Base-by-base conservation (phyloP, 352 stramenopile genomes). In the Phytophthora sansomeana region DNA sequence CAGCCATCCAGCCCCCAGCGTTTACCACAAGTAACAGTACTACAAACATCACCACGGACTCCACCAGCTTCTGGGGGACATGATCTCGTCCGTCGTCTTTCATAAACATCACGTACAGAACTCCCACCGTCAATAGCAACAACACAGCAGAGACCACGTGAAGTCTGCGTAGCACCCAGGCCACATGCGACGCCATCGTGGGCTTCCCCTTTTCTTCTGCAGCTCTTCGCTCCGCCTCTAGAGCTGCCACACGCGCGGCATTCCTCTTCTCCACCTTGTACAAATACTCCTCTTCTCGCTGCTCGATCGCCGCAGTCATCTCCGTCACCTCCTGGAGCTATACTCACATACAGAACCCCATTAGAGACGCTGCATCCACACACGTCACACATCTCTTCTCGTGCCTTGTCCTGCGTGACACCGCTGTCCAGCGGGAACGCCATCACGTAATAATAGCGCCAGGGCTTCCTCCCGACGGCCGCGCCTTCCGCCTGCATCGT, bases 361-460 rank as follows among this genome's bases (percentile, higher is more conserved):
- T 41, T 32, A 53, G 28, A 29, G 5, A 19, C 28, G 21, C 9
- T 49, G 8, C 10, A 33, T 53, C 33, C 38, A 42, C 21, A 67
- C 48, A 59, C 51, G 48, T 53, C 55, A 9, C 52, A 64, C 11
- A 58, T 26, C 8, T 26, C 16, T 7, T 19, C 29, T 47, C 69
- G 14, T 56, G 75, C 84, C 68, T 91, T 87, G 13, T 91, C 80
- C 5, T 55, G 54, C 24, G 70, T 36, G 14, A 83, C 21, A 42
- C 71, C 74, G 58, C 60, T 55, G 21, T 32, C 24, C 2, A 74
- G 59, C 17, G 81, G 80, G 33, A 91, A 85, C 2, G 60, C 65
- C 67, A 91, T 73, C 21, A 83, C 77, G 63, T 80, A 93, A 73
- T 85, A 90, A 69, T 74, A 91, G 43, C 83, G 80, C 82, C 84